Conservation (phyloP, 768 basidiomycete species). For the Russula sp. region DNA sequence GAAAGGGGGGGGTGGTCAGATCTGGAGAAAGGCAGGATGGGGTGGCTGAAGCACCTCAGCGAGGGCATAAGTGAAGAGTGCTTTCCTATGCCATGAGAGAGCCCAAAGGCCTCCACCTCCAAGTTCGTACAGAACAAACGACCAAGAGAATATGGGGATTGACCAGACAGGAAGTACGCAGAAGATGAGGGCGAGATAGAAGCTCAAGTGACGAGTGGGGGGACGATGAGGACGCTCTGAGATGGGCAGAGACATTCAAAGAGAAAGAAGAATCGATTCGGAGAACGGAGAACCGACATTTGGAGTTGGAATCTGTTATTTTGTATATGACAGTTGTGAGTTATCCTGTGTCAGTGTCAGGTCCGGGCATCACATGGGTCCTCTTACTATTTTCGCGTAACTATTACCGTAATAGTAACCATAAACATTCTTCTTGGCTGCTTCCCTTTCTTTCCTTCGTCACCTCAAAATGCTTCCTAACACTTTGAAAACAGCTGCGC, state of each 20-base stretch:
- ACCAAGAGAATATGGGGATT: constrained; percentile 58
- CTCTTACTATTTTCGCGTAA: neutral
- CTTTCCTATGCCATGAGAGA: constrained; percentile 35
- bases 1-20: neutral
- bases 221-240: constrained; percentile 32
- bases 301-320: neutral
- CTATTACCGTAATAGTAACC: no score
- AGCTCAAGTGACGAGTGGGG: constrained; percentile 42
- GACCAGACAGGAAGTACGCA: constrained; percentile 62
- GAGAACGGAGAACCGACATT: neutral
- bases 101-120: constrained; percentile 38
- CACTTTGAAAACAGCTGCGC: constrained; percentile 46
- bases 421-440: neutral
- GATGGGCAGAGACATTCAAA: constrained; percentile 18
- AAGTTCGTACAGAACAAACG: constrained; percentile 47
- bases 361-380: constrained; percentile 39
- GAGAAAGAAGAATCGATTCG: neutral
- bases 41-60: constrained; percentile 45
- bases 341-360: no score
- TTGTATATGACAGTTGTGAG: neutral
- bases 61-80: constrained; percentile 45
- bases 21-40: neutral
- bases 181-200: constrained; percentile 52
- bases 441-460: no score
- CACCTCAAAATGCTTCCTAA: constrained; percentile 42